These are phyloP conservation scores for Calonectria naviculata DNA, from an alignment of 2,329 filamentous ascomycete species.

Conservation along the genomic window DNA sequence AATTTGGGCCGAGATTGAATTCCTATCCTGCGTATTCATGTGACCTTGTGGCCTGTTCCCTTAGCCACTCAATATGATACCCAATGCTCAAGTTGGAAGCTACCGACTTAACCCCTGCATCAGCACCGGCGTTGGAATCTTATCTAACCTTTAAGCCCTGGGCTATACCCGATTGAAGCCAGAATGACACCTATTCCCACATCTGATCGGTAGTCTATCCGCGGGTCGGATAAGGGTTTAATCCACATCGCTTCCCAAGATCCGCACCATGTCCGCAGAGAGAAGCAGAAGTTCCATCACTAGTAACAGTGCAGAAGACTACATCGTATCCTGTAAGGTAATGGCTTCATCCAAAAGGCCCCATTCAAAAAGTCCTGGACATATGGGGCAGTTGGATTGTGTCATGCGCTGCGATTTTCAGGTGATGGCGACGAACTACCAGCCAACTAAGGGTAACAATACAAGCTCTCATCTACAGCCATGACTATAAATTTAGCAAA, in stretches of 20 bases:
- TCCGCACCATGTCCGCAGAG: background rate
- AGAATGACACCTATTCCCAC: background rate
- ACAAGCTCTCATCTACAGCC: background rate
- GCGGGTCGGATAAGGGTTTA: background rate
- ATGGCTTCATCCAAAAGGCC: background rate
- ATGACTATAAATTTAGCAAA: background rate
- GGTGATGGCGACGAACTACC: background rate
- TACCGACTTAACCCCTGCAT: background rate
- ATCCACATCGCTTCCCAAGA: conserved; percentile 3
- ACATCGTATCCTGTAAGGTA: background rate
- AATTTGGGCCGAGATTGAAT: background rate
- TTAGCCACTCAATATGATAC: background rate
- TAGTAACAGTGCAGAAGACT: background rate
- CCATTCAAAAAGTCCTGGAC: conserved; percentile 4
- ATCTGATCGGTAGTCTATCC: background rate
- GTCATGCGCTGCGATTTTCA: background rate
- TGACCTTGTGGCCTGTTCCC: background rate
- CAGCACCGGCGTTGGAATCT: conserved; percentile 8
- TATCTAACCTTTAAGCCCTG: background rate
- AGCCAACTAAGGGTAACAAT: background rate
- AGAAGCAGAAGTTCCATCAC: conserved; percentile 17
- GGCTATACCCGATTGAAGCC: background rate
- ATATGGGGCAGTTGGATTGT: conserved; percentile 14
- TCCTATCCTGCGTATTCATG: too few relatives aligned
- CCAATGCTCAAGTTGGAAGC: background rate